Percentiles rank a stretch among this genome's conserved stretches.
Conservation (phyloP, 805 yeast species). For the Kodamaea restingae region DNA sequence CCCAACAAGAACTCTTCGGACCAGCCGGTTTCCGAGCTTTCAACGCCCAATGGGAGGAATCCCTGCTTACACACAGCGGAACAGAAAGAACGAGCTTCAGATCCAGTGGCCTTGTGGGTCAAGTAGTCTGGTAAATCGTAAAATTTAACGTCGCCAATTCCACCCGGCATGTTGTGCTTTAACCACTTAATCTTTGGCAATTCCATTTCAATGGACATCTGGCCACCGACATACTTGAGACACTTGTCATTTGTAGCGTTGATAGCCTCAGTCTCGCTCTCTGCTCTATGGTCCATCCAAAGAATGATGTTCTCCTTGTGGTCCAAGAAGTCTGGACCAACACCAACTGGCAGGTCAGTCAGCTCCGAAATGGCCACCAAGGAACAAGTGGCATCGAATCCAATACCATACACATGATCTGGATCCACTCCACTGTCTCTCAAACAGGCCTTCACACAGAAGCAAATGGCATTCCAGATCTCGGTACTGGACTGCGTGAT, state of each 20-base stretch:
- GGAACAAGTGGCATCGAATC: conserved; percentile 97
- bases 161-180: conserved; percentile 72
- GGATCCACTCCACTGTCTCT: conserved; percentile 73
- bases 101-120: conserved; percentile 86
- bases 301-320: conserved; percentile 75
- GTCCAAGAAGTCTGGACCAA: conserved; percentile 85
- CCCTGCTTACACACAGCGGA: conserved; percentile 96
- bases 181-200: conserved; percentile 96
- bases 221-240: conserved; percentile 91
- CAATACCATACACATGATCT: conserved; percentile 71
- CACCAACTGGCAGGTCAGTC: conserved; percentile 70
- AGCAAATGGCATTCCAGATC: conserved; percentile 86
- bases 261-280: conserved; percentile 70
- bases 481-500: conserved; percentile 87
- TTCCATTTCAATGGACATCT: conserved; percentile 98
- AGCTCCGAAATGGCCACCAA: conserved; percentile 71
- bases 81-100: conserved; percentile 82
- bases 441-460: conserved; percentile 72
- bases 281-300: conserved; percentile 99
- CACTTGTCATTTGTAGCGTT: conserved; percentile 77
- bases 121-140: conserved; percentile 90
- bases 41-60: conserved; percentile 87
- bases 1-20: conserved; percentile 66
- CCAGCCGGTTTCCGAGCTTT: conserved; percentile 86
- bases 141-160: conserved; percentile 61